phyloP scores from a whole-genome alignment of 768 basidiomycete genomes.

The Ramaria rubella region DNA sequence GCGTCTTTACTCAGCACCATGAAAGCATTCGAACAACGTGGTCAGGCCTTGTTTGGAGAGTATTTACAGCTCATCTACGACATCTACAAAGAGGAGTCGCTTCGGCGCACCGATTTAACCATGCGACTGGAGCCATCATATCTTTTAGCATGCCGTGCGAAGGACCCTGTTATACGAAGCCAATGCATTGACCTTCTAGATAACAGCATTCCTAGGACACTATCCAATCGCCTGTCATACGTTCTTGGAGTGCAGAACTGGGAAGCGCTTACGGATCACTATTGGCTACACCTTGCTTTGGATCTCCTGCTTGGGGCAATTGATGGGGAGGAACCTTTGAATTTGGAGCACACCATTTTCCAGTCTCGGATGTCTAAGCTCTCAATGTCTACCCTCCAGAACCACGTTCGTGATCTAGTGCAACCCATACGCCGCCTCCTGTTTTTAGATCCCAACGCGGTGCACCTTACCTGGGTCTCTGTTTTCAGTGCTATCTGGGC shows the following conservation, averaged over 20 bases:
- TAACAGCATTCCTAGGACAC: constrained; percentile 75
- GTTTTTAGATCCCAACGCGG: constrained; percentile 68
- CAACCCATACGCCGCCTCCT: constrained; percentile 76
- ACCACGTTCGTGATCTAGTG: constrained; percentile 46
- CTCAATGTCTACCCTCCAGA: constrained; percentile 37
- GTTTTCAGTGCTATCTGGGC: constrained; percentile 84
- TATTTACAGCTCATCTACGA: constrained; percentile 89
- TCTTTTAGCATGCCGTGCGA: constrained; percentile 82
- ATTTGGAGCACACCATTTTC: constrained; percentile 30
- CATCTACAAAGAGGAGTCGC: constrained; percentile 80
- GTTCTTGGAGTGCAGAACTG: constrained; percentile 91
- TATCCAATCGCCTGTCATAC: constrained; percentile 78
- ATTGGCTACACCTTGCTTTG: constrained; percentile 91
- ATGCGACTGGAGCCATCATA: constrained; percentile 90
- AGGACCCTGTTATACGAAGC: constrained; percentile 71
- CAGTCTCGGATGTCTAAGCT: constrained; percentile 24
- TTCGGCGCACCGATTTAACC: constrained; percentile 91
- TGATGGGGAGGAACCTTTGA: constrained; percentile 38
- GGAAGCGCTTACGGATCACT: constrained; percentile 86
- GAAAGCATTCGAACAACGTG: constrained; percentile 72
- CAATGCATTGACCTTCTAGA: constrained; percentile 89
- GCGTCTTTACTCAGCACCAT: constrained; percentile 84
- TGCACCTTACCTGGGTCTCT: constrained; percentile 82
- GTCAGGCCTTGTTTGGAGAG: constrained; percentile 70
- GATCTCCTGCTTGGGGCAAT: constrained; percentile 82